Evolutionary conservation across 257 asterid genomes (phyloP).

Genomic region (Hygrophila difformis): DNA sequence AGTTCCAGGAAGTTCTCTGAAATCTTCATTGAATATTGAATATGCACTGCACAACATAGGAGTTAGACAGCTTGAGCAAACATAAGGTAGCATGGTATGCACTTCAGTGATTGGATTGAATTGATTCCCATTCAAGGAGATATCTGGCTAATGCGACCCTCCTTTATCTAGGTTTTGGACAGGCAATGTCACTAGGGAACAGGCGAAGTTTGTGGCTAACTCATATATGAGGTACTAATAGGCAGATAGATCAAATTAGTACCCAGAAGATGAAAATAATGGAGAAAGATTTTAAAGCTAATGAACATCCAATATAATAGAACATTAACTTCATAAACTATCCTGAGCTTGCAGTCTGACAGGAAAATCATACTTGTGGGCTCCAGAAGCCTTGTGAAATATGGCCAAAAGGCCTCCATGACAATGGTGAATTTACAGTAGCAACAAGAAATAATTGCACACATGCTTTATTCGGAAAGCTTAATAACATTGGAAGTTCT

Average conservation of each 20-base stretch:
- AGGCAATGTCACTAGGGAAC: no score
- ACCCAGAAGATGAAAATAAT: no score
- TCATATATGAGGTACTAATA: no score
- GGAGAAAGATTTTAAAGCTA: no score
- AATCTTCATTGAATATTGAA: conserved; percentile 84
- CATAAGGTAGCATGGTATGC: no score
- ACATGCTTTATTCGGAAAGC: background rate
- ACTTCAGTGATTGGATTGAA: no score
- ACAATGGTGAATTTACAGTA: background rate
- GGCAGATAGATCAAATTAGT: no score
- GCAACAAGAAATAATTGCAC: background rate
- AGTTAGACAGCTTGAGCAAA: background rate
- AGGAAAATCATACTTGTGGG: background rate
- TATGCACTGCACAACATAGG: conserved; percentile 65
- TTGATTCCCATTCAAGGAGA: no score
- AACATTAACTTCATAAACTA: background rate
- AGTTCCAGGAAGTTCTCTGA: conserved; percentile 91
- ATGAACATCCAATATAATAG: background rate
- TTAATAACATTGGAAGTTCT: background rate
- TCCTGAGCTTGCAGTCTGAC: background rate
- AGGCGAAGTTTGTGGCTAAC: no score
- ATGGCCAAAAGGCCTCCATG: background rate
- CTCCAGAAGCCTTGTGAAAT: background rate
- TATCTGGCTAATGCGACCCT: no score
- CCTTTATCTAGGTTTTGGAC: no score